Evolutionary conservation across 2,329 filamentous ascomycete species (phyloP).

Genomic region (Diaporthe vexans): DNA sequence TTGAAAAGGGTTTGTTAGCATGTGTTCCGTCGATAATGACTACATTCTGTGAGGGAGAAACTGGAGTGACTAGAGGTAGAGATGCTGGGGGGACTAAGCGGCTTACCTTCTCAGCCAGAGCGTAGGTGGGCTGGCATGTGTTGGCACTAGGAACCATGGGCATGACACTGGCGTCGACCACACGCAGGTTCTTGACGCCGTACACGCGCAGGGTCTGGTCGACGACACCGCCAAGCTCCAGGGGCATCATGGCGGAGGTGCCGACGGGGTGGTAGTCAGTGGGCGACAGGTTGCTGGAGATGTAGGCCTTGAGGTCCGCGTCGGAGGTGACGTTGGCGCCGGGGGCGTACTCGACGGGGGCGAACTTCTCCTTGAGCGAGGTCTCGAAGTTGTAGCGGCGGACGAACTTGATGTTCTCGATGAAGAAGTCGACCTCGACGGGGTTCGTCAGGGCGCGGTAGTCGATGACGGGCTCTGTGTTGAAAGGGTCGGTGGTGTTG

Average conservation of each 20-base stretch:
- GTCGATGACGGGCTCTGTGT: constrained; percentile 54
- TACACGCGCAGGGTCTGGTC: constrained; percentile 54
- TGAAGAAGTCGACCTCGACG: constrained; percentile 54
- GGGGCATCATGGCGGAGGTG: constrained; percentile 58
- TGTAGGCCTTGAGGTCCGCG: constrained; percentile 49
- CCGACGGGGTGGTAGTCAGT: constrained; percentile 55
- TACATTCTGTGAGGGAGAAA: not conserved
- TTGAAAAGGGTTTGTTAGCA: not conserved
- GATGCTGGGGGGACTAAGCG: too few relatives aligned
- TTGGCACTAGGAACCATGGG: constrained; percentile 55
- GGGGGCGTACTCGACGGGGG: constrained; percentile 52
- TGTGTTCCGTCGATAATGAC: not conserved
- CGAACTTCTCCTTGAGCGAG: constrained; percentile 49
- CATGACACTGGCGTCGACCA: constrained; percentile 58
- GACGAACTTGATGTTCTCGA: constrained; percentile 55
- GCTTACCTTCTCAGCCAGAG: constrained; percentile 52
- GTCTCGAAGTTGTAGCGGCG: constrained; percentile 55
- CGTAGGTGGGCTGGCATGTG: constrained; percentile 44
- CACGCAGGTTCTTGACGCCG: constrained; percentile 52
- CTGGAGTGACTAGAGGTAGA: not conserved
- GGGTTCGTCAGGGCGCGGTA: constrained; percentile 56
- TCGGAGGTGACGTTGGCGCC: constrained; percentile 50
- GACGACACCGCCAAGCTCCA: constrained; percentile 57
- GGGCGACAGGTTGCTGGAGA: constrained; percentile 43
- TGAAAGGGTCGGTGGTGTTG: constrained; percentile 54